phyloP scores from a whole-genome alignment of 495 filamentous ascomycete species.

The Rostrohypoxylon terebratum region DNA sequence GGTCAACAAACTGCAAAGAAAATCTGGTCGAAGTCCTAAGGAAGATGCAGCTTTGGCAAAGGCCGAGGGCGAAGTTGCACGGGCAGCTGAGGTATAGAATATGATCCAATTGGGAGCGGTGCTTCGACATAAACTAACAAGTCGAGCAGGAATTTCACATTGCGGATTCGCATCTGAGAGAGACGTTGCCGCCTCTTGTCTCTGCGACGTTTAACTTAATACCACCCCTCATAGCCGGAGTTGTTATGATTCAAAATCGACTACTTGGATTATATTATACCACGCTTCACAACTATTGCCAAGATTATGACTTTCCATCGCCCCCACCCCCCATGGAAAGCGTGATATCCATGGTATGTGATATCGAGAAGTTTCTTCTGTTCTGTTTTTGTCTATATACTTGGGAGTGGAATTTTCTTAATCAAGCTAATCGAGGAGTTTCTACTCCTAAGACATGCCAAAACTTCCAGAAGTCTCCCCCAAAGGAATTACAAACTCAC shows the following conservation, averaged over 20 bases:
- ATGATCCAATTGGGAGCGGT: constrained; percentile 7
- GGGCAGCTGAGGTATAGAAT: constrained; percentile 70
- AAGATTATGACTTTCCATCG: constrained; percentile 75
- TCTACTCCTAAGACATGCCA: background rate
- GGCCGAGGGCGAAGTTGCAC: constrained; percentile 79
- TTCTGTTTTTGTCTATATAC: too few relatives aligned
- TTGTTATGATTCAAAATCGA: constrained; percentile 85
- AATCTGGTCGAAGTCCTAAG: constrained; percentile 76
- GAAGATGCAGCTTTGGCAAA: constrained; percentile 82
- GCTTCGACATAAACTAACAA: background rate
- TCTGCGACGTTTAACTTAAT: constrained; percentile 80
- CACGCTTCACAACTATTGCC: constrained; percentile 79
- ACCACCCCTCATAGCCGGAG: constrained; percentile 77
- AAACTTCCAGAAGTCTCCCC: background rate
- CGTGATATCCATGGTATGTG: constrained; percentile 64
- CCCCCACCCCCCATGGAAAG: constrained; percentile 79
- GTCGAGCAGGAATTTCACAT: constrained; percentile 75
- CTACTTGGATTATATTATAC: constrained; percentile 90
- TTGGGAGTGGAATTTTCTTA: too few relatives aligned
- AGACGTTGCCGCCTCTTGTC: constrained; percentile 80
- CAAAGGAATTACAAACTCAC: background rate
- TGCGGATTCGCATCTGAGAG: constrained; percentile 83
- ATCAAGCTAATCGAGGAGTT: background rate
- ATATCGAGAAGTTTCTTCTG: background rate
- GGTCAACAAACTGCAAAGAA: constrained; percentile 76